Conservation (phyloP, 2,329 filamentous ascomycete genomes). For the Colletotrichum incanum region DNA sequence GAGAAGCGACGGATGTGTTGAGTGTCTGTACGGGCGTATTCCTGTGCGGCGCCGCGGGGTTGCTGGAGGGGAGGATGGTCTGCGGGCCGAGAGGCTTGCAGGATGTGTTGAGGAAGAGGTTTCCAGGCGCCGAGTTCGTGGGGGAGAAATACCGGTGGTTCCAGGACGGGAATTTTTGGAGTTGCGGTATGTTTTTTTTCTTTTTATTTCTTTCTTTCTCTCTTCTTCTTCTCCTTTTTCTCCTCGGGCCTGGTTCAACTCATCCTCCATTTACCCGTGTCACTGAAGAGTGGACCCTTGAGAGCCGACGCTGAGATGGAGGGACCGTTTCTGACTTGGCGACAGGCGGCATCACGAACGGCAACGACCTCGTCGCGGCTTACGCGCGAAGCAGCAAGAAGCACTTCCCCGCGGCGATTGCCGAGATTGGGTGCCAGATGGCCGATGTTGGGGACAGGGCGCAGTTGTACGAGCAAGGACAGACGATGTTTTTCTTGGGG, state of each 20-base stretch:
- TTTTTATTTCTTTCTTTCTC: slow-evolving; percentile 49
- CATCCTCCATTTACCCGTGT: neutral
- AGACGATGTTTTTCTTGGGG: slow-evolving; percentile 52
- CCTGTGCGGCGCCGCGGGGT: slow-evolving; percentile 64
- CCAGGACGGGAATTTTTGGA: slow-evolving; percentile 69
- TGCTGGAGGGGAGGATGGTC: slow-evolving; percentile 61
- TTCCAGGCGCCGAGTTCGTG: slow-evolving; percentile 58
- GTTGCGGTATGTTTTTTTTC: slow-evolving; percentile 60
- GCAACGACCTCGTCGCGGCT: slow-evolving; percentile 69
- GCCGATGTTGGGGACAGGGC: slow-evolving; percentile 66
- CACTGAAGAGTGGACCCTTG: too few relatives aligned
- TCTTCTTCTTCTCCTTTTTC: neutral
- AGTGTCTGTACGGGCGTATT: slow-evolving; percentile 67
- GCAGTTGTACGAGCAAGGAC: slow-evolving; percentile 59
- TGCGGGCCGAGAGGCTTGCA: slow-evolving; percentile 65
- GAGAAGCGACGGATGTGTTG: slow-evolving; percentile 61
- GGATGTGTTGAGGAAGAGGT: slow-evolving; percentile 55
- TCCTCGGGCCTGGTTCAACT: neutral
- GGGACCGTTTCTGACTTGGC: neutral
- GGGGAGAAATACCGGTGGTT: slow-evolving; percentile 66
- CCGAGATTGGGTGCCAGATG: slow-evolving; percentile 60
- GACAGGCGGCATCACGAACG: slow-evolving; percentile 69
- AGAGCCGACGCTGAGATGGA: neutral
- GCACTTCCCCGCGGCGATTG: slow-evolving; percentile 60
- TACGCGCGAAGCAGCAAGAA: slow-evolving; percentile 61